Conservation (phyloP, 2,329 filamentous ascomycete genomes). For the Alternaria angustiovoidea region DNA sequence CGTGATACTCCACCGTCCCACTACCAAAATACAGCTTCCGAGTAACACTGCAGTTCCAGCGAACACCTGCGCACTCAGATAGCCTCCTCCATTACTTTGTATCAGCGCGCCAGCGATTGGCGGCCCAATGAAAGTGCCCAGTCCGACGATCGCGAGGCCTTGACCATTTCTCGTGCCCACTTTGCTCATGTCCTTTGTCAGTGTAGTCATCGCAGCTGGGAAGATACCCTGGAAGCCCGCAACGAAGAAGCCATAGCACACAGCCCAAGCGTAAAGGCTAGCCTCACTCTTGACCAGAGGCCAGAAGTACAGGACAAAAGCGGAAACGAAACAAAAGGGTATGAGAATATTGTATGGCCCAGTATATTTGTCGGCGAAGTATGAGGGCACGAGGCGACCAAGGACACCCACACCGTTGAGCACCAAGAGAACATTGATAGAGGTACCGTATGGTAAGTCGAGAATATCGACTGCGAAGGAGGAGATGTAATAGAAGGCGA, state of each 20-base stretch:
- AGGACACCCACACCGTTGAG: slow-evolving; percentile 65
- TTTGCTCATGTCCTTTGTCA: slow-evolving; percentile 59
- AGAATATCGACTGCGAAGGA: slow-evolving; percentile 54
- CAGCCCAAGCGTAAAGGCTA: slow-evolving; percentile 55
- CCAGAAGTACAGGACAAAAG: slow-evolving; percentile 65
- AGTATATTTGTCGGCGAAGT: slow-evolving; percentile 61
- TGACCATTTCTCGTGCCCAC: slow-evolving; percentile 59
- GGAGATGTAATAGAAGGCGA: slow-evolving; percentile 58
- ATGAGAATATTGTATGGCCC: slow-evolving; percentile 66
- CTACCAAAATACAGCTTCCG: slow-evolving; percentile 40
- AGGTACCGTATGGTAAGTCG: slow-evolving; percentile 58
- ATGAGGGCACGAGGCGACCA: slow-evolving; percentile 62
- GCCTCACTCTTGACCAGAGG: slow-evolving; percentile 55
- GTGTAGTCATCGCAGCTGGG: slow-evolving; percentile 52
- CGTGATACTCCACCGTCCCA: slow-evolving; percentile 41
- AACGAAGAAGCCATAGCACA: slow-evolving; percentile 56
- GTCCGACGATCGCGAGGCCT: slow-evolving; percentile 56
- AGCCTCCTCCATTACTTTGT: slow-evolving; percentile 50
- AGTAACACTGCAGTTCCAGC: slow-evolving; percentile 41
- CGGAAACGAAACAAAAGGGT: slow-evolving; percentile 58
- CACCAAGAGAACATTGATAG: slow-evolving; percentile 65
- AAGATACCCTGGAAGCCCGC: slow-evolving; percentile 58
- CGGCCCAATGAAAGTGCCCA: slow-evolving; percentile 57
- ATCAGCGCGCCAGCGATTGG: slow-evolving; percentile 59
- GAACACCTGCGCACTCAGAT: slow-evolving; percentile 57